Conservation (phyloP, 192 early-diverging fungal species). For the Podila horticola region DNA sequence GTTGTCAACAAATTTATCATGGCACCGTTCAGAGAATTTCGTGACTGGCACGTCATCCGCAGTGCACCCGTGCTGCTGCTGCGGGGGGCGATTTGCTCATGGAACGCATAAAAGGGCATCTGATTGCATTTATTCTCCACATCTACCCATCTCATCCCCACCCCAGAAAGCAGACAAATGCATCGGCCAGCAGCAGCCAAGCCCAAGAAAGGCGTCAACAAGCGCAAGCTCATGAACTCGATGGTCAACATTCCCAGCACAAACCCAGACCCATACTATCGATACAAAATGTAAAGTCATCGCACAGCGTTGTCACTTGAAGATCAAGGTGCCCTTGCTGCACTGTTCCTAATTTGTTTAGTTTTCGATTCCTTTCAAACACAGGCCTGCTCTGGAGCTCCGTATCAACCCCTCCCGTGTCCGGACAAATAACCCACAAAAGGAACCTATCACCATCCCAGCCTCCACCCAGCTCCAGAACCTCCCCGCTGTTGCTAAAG, state of each 20-base stretch:
- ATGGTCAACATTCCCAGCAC: slow-evolving; percentile 55
- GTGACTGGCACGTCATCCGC: no score
- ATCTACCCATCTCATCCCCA: no score
- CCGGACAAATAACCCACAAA: slow-evolving; percentile 32
- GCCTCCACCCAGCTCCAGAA: slow-evolving; percentile 49
- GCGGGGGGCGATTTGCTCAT: no score
- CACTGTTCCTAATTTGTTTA: background rate
- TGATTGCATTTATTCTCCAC: no score
- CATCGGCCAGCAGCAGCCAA: slow-evolving; percentile 20
- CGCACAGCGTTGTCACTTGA: background rate
- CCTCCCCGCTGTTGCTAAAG: slow-evolving; percentile 22
- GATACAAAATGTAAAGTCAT: slow-evolving; percentile 47
- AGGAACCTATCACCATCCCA: slow-evolving; percentile 27
- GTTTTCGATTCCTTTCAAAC: background rate
- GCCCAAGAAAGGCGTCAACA: slow-evolving; percentile 47
- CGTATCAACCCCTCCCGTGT: slow-evolving; percentile 44
- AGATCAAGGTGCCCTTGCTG: no score
- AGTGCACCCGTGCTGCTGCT: no score
- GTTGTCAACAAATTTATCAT: no score
- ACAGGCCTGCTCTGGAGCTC: slow-evolving; percentile 47
- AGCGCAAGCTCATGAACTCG: slow-evolving; percentile 52
- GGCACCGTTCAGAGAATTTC: no score
- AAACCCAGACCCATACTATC: slow-evolving; percentile 49
- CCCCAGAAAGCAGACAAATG: background rate
- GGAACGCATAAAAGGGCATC: no score